Evolutionary conservation across 2,329 filamentous ascomycete genomes (phyloP).

Genomic region (Neopestalotiopsis sp.): DNA sequence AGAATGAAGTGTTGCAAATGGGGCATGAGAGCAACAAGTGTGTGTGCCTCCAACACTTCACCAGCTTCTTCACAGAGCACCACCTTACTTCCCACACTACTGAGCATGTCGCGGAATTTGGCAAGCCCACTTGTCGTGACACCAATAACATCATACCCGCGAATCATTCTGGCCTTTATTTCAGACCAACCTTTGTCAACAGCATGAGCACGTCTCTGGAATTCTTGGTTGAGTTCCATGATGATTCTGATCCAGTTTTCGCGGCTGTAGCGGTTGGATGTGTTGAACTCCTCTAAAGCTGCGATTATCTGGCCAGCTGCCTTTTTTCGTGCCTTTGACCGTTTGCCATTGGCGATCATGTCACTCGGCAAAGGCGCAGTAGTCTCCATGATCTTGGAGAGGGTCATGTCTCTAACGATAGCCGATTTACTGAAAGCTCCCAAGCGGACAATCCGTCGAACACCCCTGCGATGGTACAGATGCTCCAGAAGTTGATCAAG

Average conservation of each 20-base stretch:
- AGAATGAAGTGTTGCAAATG: slow-evolving; percentile 66
- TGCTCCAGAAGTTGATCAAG: slow-evolving; percentile 65
- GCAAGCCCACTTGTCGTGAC: slow-evolving; percentile 66
- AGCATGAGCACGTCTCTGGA: slow-evolving; percentile 26
- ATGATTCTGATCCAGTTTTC: slow-evolving; percentile 20
- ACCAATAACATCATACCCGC: slow-evolving; percentile 55
- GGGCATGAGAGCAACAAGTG: slow-evolving; percentile 63
- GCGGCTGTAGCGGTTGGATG: slow-evolving; percentile 1
- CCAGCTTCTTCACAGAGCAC: slow-evolving; percentile 73
- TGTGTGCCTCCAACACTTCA: slow-evolving; percentile 69
- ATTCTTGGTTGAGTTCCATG: background rate
- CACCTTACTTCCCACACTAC: slow-evolving; percentile 56
- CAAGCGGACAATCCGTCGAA: slow-evolving; percentile 62
- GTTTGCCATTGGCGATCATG: slow-evolving; percentile 19
- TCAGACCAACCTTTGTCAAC: slow-evolving; percentile 38
- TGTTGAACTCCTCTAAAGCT: background rate
- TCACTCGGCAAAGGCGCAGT: slow-evolving; percentile 4
- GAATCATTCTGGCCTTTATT: slow-evolving; percentile 26
- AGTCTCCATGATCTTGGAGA: slow-evolving; percentile 36
- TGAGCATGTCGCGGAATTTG: slow-evolving; percentile 51
- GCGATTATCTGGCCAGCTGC: background rate
- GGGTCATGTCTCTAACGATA: slow-evolving; percentile 51
- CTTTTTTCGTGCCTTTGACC: slow-evolving; percentile 15
- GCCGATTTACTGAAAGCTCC: slow-evolving; percentile 63
- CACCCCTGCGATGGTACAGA: slow-evolving; percentile 48